Conservation (phyloP, 805 yeast genomes). For the Wickerhamia fluorescens region DNA sequence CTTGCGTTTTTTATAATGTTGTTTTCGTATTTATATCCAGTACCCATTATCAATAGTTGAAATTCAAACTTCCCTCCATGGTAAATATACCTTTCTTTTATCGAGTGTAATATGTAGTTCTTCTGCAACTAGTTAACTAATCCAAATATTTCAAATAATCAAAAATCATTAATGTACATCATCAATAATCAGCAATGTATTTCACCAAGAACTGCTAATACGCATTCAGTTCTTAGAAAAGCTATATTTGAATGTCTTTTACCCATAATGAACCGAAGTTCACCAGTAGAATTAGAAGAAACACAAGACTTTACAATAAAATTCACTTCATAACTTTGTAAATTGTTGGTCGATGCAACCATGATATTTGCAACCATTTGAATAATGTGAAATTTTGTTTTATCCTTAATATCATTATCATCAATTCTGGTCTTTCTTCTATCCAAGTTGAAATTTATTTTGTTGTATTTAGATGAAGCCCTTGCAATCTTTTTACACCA, state of each 20-base stretch:
- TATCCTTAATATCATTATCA: constrained; percentile 49
- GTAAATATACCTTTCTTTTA: too few species aligned
- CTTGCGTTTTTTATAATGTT: too few species aligned
- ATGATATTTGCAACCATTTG: constrained; percentile 40
- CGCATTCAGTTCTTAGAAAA: constrained; percentile 22
- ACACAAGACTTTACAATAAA: constrained; percentile 24
- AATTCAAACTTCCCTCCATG: too few species aligned
- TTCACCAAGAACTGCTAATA: constrained; percentile 27
- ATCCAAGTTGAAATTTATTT: constrained; percentile 48
- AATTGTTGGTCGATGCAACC: constrained; percentile 32
- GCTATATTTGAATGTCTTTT: constrained; percentile 25
- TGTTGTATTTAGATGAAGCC: constrained; percentile 38
- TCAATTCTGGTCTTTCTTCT: constrained; percentile 48
- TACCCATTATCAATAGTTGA: too few species aligned
- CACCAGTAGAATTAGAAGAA: constrained; percentile 15
- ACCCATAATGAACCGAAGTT: constrained; percentile 21
- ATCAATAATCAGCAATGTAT: too few species aligned
- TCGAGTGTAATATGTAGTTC: too few species aligned
- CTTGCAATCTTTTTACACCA: constrained; percentile 60
- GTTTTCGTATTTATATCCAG: too few species aligned
- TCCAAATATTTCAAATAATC: too few species aligned
- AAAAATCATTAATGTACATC: too few species aligned
- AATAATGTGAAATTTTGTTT: constrained; percentile 41
- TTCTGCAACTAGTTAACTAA: too few species aligned
- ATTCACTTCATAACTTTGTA: constrained; percentile 25